These are phyloP conservation scores for Cynanchum wilfordii DNA, from an alignment of 257 asterid genomes.

Conservation along the genomic window DNA sequence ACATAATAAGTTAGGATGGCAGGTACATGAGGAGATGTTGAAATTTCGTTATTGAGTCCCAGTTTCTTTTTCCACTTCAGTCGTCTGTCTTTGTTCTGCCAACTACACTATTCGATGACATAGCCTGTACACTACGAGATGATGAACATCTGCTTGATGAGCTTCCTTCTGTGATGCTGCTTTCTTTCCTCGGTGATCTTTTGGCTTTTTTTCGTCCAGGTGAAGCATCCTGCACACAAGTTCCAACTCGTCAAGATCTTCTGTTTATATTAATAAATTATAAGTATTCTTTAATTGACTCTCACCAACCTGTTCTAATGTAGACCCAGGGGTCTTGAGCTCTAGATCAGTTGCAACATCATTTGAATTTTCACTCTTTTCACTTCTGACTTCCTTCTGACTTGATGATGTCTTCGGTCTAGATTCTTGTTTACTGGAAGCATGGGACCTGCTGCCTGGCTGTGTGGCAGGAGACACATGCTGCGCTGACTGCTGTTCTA, in stretches of 20 bases:
- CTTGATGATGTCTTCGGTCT: conserved; percentile 52
- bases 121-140: conserved; percentile 64
- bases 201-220: conserved; percentile 52
- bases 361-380: conserved; percentile 57
- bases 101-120: conserved; percentile 66
- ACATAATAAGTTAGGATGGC: not conserved
- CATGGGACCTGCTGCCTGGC: conserved; percentile 48
- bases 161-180: conserved; percentile 54
- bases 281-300: not conserved
- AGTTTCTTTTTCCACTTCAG: conserved; percentile 23
- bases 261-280: not conserved
- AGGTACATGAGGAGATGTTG: conserved; percentile 3
- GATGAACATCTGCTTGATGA: conserved; percentile 93
- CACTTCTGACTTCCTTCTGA: conserved; percentile 56
- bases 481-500: conserved; percentile 66
- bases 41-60: conserved; percentile 9
- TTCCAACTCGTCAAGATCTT: conserved; percentile 13
- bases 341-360: conserved; percentile 86
- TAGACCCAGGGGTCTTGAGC: conserved; percentile 96
- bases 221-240: conserved; percentile 54
- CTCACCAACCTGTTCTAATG: conserved; percentile 62
- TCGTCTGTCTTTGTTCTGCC: conserved; percentile 50
- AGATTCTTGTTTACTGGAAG: conserved; percentile 56
- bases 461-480: conserved; percentile 58
- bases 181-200: conserved; percentile 53